Base-by-base conservation (phyloP, 768 basidiomycete genomes). In the Leccinum longicurvipes region DNA sequence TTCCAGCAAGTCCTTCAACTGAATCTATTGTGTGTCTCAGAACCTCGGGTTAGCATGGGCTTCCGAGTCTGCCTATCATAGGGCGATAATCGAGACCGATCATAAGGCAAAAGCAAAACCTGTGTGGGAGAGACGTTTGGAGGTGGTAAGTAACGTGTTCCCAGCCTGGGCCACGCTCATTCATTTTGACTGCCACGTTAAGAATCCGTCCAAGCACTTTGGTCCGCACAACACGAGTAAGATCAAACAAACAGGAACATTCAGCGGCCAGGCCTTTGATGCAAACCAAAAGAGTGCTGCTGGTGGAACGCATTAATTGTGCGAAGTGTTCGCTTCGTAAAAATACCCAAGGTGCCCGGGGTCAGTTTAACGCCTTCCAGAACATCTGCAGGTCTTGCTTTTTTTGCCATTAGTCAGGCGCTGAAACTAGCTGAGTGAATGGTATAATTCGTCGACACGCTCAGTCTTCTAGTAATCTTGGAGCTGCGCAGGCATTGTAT, bases 361-460 rank as follows among this genome's bases (percentile, higher is more conserved):
- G 92, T 87, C 58, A 34, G 53, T 47, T 78, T 68, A 4, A 11
- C 68, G 3, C 15, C 10, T 17, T 34, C n/a, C 47, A 8, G n/a
- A 14, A 10, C 15, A 36, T 4, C 25, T 23, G 11, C n/a, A n/a
- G n/a, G n/a, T 41, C 8, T 49, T 7, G 19, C 14, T 12, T 39
- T 53, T 29, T 32, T 57, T 46, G 48, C 50, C 24, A 21, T 24
- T 31, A 6, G 7, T 44, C 48, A 93, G 86, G 92, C 93, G 0
- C 70, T 95, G 42, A 99, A 98, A 76, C 77, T 98, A n/a, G 94
- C 93, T 19, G 97, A 98, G 64, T 83, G 94, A 50, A 89, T 94
- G 0, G 86, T 98, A 39, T 94, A 98, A 67, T 97, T 91, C 65
- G 89, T 94, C 0, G 96, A 98, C 64, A 93, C 90, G 0, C 77